Evolutionary conservation across 2,329 filamentous ascomycete genomes (phyloP), one percentile per base, ranked within the genome.

Genomic region (Trichoderma arundinaceum): DNA sequence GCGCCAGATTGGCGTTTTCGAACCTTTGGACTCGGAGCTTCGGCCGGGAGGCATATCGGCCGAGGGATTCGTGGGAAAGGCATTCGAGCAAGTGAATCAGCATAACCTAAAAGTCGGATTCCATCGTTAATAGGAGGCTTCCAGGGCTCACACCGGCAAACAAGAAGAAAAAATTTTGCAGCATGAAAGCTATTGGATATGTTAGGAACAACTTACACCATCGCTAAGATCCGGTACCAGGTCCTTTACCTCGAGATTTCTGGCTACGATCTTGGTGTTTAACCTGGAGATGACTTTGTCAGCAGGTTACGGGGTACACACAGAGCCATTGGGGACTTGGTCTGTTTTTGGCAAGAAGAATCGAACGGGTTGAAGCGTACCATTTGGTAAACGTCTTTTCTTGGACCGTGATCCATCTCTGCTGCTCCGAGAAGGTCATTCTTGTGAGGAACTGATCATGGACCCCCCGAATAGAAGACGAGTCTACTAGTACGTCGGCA

Each of bases 371-470:
- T 35, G 28, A 54, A 22, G 41, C 72, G 51, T 74, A 81, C 80
- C 95, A 99, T 92, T 98, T 99, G 67, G 94, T 97, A 80, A 99
- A 99, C 33, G 95, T 99, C 86, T 98, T 99, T 79, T 98, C 91
- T 83, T 98, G 94, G 80, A 97, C 93, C 75, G 84, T 88, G 73
- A 90, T 85, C 88, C 88, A 90, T 77, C 84, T 82, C 77, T 89
- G 85, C 79, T 89, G 85, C 76, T 88, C 86, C 70, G 84, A 79
- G 76, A 82, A 87, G 66, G 85, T 86, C 87, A 89, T 90, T 77
- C 81, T 88, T 73, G 79, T 79, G 69, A 83, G 76, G 69, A 77
- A 80, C 71, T 80, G 80, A 70, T 85, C 82, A 77, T 82, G 81
- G 74, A 79, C 76, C 71, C 81, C 79, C 73, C 83, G 80, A 71